phyloP scores from a whole-genome alignment of 1,284 basidiomycete species.

The Spongiforma sp. region DNA sequence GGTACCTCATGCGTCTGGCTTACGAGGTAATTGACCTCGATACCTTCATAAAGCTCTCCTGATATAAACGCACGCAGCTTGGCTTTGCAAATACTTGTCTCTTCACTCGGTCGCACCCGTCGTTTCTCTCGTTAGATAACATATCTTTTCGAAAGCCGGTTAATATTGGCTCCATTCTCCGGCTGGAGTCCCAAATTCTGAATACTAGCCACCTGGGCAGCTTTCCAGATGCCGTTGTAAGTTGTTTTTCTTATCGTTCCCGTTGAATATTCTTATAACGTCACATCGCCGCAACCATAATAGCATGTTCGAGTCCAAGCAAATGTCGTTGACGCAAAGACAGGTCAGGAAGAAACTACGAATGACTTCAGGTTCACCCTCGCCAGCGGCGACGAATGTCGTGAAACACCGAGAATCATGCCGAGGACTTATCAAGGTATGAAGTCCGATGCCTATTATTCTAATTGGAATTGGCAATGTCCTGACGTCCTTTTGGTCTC shows the following conservation, averaged over 20 bases:
- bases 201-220: slow-evolving; percentile 52
- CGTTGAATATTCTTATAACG: too few species aligned
- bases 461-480: background rate
- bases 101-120: slow-evolving; percentile 71
- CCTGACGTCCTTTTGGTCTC: slow-evolving; percentile 4
- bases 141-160: slow-evolving; percentile 84
- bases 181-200: slow-evolving; percentile 71
- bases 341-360: slow-evolving; percentile 68
- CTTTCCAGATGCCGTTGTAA: slow-evolving; percentile 57
- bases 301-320: slow-evolving; percentile 78
- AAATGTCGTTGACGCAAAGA: slow-evolving; percentile 76
- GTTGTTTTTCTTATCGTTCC: slow-evolving; percentile 23
- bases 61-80: slow-evolving; percentile 49
- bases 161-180: slow-evolving; percentile 80
- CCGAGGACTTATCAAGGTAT: slow-evolving; percentile 74
- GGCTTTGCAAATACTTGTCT: slow-evolving; percentile 76
- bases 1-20: slow-evolving; percentile 67
- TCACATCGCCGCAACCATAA: too few species aligned
- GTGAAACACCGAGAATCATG: slow-evolving; percentile 60
- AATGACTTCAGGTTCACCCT: slow-evolving; percentile 79
- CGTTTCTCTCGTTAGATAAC: slow-evolving; percentile 79
- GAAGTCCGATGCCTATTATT: slow-evolving; percentile 19
- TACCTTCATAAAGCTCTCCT: slow-evolving; percentile 6
- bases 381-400: slow-evolving; percentile 48
- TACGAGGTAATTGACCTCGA: slow-evolving; percentile 54